These are phyloP conservation scores for Hordeum pubiflorum DNA, from an alignment of 202 grass and related monocot species.

Conservation along the genomic window DNA sequence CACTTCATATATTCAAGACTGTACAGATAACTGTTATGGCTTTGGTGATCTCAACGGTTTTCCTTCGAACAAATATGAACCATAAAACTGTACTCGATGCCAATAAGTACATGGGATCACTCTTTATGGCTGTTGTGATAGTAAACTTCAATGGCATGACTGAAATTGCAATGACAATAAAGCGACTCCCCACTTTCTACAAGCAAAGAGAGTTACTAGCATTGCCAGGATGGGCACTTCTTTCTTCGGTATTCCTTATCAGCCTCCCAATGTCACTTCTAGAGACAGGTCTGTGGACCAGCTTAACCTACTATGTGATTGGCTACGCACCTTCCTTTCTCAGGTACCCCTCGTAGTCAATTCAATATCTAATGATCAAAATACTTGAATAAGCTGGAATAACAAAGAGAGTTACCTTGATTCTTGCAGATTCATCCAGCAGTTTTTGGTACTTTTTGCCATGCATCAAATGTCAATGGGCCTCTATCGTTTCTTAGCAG, in stretches of 20 bases:
- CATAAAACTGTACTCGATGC: constrained; percentile 67
- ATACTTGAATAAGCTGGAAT: not conserved
- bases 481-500: constrained; percentile 67
- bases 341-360: constrained; percentile 46
- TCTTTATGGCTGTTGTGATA: constrained; percentile 66
- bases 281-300: constrained; percentile 76
- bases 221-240: constrained; percentile 89
- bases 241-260: constrained; percentile 79
- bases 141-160: constrained; percentile 98
- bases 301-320: constrained; percentile 86
- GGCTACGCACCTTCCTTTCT: constrained; percentile 74
- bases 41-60: constrained; percentile 82
- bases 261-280: constrained; percentile 74
- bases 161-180: constrained; percentile 90
- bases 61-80: constrained; percentile 70
- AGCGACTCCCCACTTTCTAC: constrained; percentile 83
- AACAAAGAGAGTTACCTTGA: constrained; percentile 3
- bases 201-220: constrained; percentile 80
- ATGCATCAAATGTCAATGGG: constrained; percentile 82
- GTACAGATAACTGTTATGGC: constrained; percentile 78
- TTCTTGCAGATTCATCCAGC: constrained; percentile 62
- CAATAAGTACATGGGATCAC: constrained; percentile 81
- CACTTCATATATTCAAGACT: constrained; percentile 87
- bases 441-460: constrained; percentile 62
- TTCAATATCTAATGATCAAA: constrained; percentile 3